Evolutionary conservation across 2,329 filamentous ascomycete genomes (phyloP), one percentile per base, ranked within the genome.

Genomic region (Fonsecaea multimorphosa): DNA sequence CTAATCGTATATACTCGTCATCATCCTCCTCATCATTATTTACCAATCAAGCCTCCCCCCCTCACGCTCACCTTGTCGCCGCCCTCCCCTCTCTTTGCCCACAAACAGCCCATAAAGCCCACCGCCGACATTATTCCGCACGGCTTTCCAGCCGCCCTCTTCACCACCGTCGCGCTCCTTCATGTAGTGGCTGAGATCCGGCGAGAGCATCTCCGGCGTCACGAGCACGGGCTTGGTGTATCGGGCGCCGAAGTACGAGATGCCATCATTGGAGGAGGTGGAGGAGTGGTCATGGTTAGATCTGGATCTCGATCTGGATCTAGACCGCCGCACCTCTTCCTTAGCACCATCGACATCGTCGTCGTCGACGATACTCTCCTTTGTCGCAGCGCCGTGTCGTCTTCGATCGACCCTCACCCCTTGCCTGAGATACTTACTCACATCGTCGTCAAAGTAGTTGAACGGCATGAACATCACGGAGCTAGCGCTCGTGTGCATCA

Each of bases 401-500:
- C 34, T n/a, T 24, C 66, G 54, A 55, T 68, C 63, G n/a, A 68
- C 58, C 34, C 66, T 31, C 29, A 68, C 66, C 34, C 63, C 63
- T 46, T 68, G 66, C 24, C 63, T 22, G 12, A 56, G 11, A 0
- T 56, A 52, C 57, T 49, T 60, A 14, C 34, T 53, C 16, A 66
- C 63, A 49, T 70, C 68, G 16, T 60, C 44, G 52, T 68, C 66
- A 29, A 68, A 69, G 54, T 68, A 70, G 53, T 70, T 70, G 46
- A 68, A 69, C 31, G 68, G 68, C 61, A 66, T 55, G 52, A 70
- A 68, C 61, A 70, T 22, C 27, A 70, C 64, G 29, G 64, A 65
- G 34, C 66, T 68, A 12, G 66, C 63, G 27, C 63, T 67, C 14
- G 66, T 68, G 58, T 64, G 64, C 67, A 74, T 75, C 61, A 77